A percentile compares a stretch with the other conserved stretches of the same genome.
These are phyloP conservation scores for Tylopilus sp. DNA, from an alignment of 1,284 basidiomycete species.

Conservation along the genomic window DNA sequence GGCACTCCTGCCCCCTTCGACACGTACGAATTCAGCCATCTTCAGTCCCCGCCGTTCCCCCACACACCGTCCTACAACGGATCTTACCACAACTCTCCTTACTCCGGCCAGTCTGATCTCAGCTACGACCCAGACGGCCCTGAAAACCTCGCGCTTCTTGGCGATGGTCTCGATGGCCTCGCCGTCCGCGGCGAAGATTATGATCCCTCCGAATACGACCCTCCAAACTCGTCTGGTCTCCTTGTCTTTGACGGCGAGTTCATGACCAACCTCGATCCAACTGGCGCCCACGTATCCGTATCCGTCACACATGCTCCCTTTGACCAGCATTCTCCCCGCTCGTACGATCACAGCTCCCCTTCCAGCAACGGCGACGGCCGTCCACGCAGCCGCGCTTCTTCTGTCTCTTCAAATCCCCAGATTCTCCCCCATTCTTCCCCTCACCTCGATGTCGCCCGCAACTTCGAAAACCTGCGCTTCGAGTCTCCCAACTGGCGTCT, in stretches of 20 bases:
- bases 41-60: conserved; percentile 38
- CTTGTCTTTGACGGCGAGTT: conserved; percentile 57
- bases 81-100: conserved; percentile 62
- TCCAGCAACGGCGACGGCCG: conserved; percentile 49
- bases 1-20: conserved; percentile 32
- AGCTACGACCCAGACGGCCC: conserved; percentile 46
- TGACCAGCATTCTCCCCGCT: conserved; percentile 39
- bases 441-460: conserved; percentile 50
- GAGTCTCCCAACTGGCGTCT: conserved; percentile 56
- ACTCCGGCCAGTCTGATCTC: conserved; percentile 60
- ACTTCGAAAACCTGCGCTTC: conserved; percentile 57
- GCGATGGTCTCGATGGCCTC: conserved; percentile 35
- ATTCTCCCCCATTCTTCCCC: conserved; percentile 44
- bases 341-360: conserved; percentile 59
- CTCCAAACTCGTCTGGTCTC: conserved; percentile 44
- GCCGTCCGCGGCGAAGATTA: conserved; percentile 43
- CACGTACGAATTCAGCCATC: conserved; percentile 35
- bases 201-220: conserved; percentile 65
- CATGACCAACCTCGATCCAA: conserved; percentile 39
- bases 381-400: conserved; percentile 55
- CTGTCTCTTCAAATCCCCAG: conserved; percentile 51
- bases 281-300: conserved; percentile 36
- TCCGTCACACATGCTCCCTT: conserved; percentile 38
- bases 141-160: conserved; percentile 40
- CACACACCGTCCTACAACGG: conserved; percentile 52